Percentiles rank a stretch among this genome's conserved stretches.
These are phyloP conservation scores for Luvunga scandens DNA, from an alignment of 345 rosid genomes.

Conservation along the genomic window DNA sequence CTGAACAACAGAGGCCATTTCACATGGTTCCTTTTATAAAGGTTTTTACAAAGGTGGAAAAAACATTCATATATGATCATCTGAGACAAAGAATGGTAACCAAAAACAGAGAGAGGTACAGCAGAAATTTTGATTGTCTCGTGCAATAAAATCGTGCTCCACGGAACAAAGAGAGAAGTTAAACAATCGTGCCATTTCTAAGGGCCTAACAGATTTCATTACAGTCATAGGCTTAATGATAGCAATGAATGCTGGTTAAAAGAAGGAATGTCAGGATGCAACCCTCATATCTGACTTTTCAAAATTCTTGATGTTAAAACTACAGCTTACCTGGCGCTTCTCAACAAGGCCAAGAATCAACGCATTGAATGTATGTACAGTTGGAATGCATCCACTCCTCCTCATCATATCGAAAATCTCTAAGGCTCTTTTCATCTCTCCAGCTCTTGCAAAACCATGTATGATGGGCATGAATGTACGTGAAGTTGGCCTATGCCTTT, in stretches of 20 bases:
- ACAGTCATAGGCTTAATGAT: background rate
- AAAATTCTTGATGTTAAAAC: background rate
- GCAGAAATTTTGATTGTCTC: too few species aligned
- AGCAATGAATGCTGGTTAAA: background rate
- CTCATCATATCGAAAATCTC: slow-evolving; percentile 92
- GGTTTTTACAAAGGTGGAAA: background rate
- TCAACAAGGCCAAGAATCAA: slow-evolving; percentile 89
- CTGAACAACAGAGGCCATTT: background rate
- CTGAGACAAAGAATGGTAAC: background rate
- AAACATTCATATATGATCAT: background rate
- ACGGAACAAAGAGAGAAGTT: background rate
- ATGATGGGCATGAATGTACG: slow-evolving; percentile 92
- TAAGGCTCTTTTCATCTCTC: slow-evolving; percentile 75
- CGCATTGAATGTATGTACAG: slow-evolving; percentile 89
- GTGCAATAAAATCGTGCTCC: background rate
- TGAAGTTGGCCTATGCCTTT: slow-evolving; percentile 77
- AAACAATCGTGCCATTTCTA: background rate
- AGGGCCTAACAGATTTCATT: background rate
- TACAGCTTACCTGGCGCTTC: slow-evolving; percentile 67
- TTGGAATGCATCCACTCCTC: slow-evolving; percentile 85
- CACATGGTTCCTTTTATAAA: background rate
- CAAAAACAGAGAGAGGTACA: background rate
- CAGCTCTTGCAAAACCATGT: slow-evolving; percentile 75
- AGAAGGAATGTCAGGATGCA: background rate
- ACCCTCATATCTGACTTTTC: background rate